Evolutionary conservation across 805 yeast genomes (phyloP).

Genomic region (Wickerhamiella brachini): DNA sequence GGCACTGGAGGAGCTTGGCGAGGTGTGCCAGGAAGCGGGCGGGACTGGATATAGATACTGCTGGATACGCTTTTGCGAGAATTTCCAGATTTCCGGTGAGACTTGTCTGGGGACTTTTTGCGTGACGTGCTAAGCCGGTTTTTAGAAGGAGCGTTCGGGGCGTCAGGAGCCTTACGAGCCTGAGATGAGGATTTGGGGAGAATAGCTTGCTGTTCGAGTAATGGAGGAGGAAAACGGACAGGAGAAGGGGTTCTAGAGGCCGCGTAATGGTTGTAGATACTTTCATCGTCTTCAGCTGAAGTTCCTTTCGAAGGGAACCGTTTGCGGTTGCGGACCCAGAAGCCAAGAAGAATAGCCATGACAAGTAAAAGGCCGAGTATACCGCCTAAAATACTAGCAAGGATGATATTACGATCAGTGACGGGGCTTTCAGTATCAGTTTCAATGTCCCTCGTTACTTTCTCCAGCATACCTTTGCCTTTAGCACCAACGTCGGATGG

Average conservation of each 20-base stretch:
- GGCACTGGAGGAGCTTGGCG: conserved; percentile 1
- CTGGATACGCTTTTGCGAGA: neutral
- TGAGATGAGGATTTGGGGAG: neutral
- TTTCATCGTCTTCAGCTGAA: neutral
- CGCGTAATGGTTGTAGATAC: neutral
- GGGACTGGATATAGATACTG: neutral
- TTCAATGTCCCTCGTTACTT: neutral
- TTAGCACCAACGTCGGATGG: conserved; percentile 7
- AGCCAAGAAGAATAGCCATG: neutral
- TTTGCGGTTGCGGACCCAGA: neutral
- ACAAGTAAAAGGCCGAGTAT: conserved; percentile 5
- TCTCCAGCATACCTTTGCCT: neutral
- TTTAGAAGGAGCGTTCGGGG: neutral
- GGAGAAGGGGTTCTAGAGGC: neutral
- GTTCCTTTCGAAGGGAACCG: neutral
- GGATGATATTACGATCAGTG: neutral
- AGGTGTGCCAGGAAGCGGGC: neutral
- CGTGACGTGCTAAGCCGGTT: no score
- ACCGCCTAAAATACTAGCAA: conserved; percentile 9
- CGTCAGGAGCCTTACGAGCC: no score
- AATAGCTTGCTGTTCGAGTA: neutral
- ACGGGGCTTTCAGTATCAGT: neutral
- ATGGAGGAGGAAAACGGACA: neutral
- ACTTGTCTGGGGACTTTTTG: neutral
- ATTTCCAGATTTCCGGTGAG: neutral